Evolutionary conservation across 2,329 filamentous ascomycete genomes (phyloP), one percentile per base, ranked within the genome.

Genomic region (Cladosporium sp.): DNA sequence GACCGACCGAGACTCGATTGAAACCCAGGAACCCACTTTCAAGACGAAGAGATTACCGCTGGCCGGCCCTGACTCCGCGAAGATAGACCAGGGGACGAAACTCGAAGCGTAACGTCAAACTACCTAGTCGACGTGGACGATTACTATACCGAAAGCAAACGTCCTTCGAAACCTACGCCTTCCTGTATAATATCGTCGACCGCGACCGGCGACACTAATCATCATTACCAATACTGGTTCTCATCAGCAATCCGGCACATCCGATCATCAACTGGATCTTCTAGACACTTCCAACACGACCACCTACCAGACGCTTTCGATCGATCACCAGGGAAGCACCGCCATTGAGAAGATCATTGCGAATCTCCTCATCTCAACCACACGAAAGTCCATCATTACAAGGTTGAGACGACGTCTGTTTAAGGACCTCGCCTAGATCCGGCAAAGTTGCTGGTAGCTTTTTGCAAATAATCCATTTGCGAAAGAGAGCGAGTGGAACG

Each of bases 41-140:
- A 63, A 47, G 51, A 57, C 61, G 61, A 59, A 57, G 18, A 57
- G 51, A 30, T 51, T 44, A 57, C 61, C 61, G 61, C 61, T 64
- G 61, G 61, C 51, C 61, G 61, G 61, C n/a, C 51, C 61, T 64
- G 51, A n/a, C 26, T 57, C 60, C 60, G 49, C 60, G 60, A 63
- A 52, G 34, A 41, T 36, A 54, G 28, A 63, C 60, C 60, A 49
- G 60, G 28, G n/a, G 14, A 47, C 41, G 41, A 34, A 54, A 51
- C n/a, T 21, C 54, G 59, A 64, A 64, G 61, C 47, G n/a, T 18
- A 55, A 18, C 30, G 52, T n/a, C 52, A 55, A 55, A 55, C 28
- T 34, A n/a, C 26, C 51, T 54, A 32, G 28, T 47, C n/a, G 41
- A 47, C 41, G 41, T 47, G 41, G n/a, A 47, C 41, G 41, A 24